A percentile compares a stretch with the other conserved stretches of the same genome.
phyloP scores from a whole-genome alignment of 257 asterid genomes.

The Solanum appendiculatum region DNA sequence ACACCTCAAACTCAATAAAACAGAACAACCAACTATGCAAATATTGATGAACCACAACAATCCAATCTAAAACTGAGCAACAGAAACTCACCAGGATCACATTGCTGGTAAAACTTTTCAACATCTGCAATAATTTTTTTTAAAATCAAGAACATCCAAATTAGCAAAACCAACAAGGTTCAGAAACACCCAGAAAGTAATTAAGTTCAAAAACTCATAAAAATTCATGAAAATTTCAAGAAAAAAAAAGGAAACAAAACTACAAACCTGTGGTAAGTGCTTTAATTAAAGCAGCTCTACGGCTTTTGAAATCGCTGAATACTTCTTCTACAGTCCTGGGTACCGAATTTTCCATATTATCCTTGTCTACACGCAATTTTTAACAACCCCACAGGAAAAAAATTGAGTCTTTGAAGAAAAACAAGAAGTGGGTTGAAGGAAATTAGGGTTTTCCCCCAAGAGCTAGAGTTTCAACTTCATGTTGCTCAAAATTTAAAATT shows the following conservation, averaged over 20 bases:
- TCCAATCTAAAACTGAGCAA: not conserved
- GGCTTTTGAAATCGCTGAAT: constrained; percentile 60
- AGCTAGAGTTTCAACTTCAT: not conserved
- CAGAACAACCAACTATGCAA: not conserved
- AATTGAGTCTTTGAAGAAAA: not conserved
- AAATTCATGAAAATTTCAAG: not conserved
- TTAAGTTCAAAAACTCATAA: not conserved
- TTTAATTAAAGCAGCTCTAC: constrained; percentile 68
- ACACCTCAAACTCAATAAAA: not conserved
- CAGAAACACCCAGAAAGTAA: not conserved
- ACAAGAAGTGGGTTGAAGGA: not conserved
- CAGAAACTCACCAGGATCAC: constrained; percentile 76
- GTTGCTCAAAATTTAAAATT: not conserved
- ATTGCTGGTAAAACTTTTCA: constrained; percentile 76
- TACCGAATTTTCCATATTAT: not conserved
- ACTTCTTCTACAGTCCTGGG: constrained; percentile 94
- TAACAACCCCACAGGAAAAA: not conserved
- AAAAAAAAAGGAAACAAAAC: not conserved
- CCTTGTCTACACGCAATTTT: not conserved
- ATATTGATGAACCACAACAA: not conserved
- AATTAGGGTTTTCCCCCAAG: not conserved
- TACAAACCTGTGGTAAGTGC: constrained; percentile 21
- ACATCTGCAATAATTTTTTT: constrained; percentile 42
- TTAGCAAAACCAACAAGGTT: not conserved
- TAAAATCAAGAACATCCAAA: not conserved